Percentiles rank a stretch among this genome's conserved stretches.
phyloP scores from a whole-genome alignment of 1,284 basidiomycete genomes.

The Cutaneotrichosporon cavernicola region DNA sequence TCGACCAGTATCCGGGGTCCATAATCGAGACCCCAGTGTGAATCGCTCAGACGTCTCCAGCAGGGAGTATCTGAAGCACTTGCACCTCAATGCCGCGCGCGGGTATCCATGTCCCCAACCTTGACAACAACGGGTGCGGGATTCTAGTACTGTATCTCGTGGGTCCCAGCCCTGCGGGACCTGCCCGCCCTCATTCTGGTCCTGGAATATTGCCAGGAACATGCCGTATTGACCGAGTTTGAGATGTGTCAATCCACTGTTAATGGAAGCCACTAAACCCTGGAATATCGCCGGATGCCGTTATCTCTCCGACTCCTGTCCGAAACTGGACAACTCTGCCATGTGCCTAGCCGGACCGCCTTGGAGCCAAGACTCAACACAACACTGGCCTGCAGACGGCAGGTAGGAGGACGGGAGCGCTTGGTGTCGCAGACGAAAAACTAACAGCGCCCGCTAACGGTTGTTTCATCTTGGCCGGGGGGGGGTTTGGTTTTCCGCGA shows the following conservation, averaged over 20 bases:
- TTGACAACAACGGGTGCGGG: neutral
- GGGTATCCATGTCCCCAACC: neutral
- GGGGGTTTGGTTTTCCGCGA: neutral
- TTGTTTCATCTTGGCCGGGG: neutral
- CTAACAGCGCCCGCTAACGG: neutral
- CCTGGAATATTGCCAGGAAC: neutral
- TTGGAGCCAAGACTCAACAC: neutral
- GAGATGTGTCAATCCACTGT: neutral
- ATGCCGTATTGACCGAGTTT: neutral
- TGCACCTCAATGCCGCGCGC: neutral
- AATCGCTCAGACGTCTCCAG: neutral
- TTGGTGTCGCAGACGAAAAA: neutral
- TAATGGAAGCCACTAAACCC: neutral
- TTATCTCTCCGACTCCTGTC: neutral
- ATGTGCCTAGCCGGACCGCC: neutral
- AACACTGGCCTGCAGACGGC: neutral
- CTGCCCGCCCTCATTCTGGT: neutral
- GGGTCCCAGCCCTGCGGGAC: neutral
- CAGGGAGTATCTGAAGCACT: neutral
- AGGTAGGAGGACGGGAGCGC: conserved; percentile 1
- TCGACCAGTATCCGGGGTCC: neutral
- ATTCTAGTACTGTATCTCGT: neutral
- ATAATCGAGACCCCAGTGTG: neutral
- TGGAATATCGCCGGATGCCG: neutral
- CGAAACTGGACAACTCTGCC: neutral